These are phyloP conservation scores for Diaporthe sp. DNA, from an alignment of 2,329 filamentous ascomycete genomes.

Conservation along the genomic window DNA sequence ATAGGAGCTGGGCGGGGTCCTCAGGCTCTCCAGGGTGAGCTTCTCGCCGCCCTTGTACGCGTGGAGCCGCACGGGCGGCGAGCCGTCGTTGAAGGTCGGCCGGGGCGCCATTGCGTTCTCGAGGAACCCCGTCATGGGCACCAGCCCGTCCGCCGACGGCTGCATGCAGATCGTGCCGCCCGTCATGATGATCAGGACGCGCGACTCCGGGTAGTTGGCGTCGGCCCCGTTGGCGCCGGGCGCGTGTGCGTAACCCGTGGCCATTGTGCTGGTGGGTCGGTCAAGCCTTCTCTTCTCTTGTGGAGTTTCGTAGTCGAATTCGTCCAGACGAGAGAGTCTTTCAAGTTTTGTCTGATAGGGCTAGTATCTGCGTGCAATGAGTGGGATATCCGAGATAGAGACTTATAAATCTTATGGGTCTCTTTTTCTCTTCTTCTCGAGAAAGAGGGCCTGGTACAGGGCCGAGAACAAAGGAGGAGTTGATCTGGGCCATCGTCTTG, in stretches of 20 bases:
- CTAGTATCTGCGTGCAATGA: not conserved
- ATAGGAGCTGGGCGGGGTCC: conserved; percentile 86
- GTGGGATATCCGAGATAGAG: not conserved
- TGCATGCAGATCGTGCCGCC: conserved; percentile 94
- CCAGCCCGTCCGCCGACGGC: conserved; percentile 81
- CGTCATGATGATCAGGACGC: conserved; percentile 91
- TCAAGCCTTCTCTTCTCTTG: not conserved
- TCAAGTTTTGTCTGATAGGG: not conserved
- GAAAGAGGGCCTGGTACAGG: not conserved
- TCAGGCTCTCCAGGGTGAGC: conserved; percentile 74
- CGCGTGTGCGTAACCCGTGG: conserved; percentile 14
- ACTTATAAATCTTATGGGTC: not conserved
- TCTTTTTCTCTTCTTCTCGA: not conserved
- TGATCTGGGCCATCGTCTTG: conserved; percentile 9
- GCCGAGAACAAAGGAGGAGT: not conserved
- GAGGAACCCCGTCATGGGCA: conserved; percentile 85
- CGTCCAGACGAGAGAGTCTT: not conserved
- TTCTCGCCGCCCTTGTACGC: conserved; percentile 65
- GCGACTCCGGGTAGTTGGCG: conserved; percentile 74
- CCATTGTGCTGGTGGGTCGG: conserved; percentile 5
- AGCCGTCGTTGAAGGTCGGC: conserved; percentile 87
- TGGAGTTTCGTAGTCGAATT: not conserved
- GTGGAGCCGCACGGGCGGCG: conserved; percentile 65
- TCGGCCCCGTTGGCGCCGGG: conserved; percentile 28
- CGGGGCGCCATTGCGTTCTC: conserved; percentile 85